Base-by-base conservation (phyloP, 176 grass and related monocot species). In the Areca catechu region DNA sequence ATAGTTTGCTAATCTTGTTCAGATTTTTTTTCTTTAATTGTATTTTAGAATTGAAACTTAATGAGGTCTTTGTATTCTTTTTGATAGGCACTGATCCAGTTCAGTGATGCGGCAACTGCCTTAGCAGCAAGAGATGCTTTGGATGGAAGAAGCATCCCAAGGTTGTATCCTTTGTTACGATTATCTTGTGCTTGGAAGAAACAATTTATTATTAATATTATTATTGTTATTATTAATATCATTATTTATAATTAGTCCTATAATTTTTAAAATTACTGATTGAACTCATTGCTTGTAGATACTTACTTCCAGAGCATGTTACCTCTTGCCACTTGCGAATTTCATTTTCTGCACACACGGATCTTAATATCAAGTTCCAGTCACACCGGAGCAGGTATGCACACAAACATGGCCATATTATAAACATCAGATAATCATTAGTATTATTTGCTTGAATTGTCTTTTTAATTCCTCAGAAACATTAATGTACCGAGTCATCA, bases 331-430 rank as follows among this genome's bases (percentile, higher is more conserved):
- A 73, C 63, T 53, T 98, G 78, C 61, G 84, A 27, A 98, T 98
- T 74, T 85, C 86, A 50, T 98, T 88, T 71, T 98, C 87, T 80
- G 87, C 87, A 10, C 87, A 98, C 76, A 78, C 80, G 24, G 93
- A 98, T 88, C 69, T 98, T 54, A 98, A 92, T 49, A 92, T 98
- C 62, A 98, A 88, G 75, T 98, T 98, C 50, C 93, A 98, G 79
- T 91, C 87, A 58, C 85, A 92, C 57, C 83, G 93, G 37, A 98
- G 87, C 81, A 91, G 93, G 93, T 88, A 82, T 61, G 15, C 22
- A 51, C 9, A 12, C 34, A 43, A 43, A 43, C 34, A 12, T 43
- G 34, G 34, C 34, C 6, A 12, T 43, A 43, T 10, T 14, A 43
- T 43, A 43, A 43, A 12, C 10, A 43, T 43, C 34, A 43, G 34